A percentile compares a stretch with the other conserved stretches of the same genome.
phyloP scores from a whole-genome alignment of 2,329 filamentous ascomycete species.

The Diplodia seriata region DNA sequence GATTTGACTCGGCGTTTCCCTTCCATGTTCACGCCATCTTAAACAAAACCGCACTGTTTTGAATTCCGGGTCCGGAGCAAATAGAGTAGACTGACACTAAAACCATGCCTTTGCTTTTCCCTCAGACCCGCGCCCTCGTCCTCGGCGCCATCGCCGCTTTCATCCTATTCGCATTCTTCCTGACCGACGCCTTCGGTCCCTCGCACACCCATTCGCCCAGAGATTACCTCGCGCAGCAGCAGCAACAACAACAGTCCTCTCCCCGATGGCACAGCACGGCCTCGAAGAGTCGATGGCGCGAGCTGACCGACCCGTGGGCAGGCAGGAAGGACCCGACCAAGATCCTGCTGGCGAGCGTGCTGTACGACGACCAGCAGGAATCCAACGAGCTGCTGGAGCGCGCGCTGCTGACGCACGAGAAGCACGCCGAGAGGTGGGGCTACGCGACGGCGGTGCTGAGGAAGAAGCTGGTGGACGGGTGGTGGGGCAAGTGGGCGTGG shows the following conservation, averaged over 20 bases:
- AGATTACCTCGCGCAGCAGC: neutral
- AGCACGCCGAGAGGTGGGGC: constrained; percentile 45
- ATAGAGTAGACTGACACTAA: neutral
- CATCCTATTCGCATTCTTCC: constrained; percentile 5
- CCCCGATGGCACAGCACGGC: constrained; percentile 14
- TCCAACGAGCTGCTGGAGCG: constrained; percentile 43
- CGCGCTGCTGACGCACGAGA: constrained; percentile 46
- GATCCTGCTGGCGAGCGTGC: constrained; percentile 35
- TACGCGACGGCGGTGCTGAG: constrained; percentile 48
- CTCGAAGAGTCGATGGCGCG: neutral
- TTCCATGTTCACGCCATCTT: neutral
- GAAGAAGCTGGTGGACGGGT: constrained; percentile 43
- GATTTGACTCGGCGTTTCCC: neutral
- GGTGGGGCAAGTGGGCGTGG: constrained; percentile 47
- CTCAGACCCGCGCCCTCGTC: constrained; percentile 21
- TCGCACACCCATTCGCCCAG: neutral
- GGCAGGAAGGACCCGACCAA: constrained; percentile 11
- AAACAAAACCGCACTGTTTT: neutral
- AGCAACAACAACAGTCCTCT: neutral
- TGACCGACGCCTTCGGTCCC: constrained; percentile 2
- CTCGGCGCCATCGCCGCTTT: constrained; percentile 19
- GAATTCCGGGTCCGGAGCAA: neutral
- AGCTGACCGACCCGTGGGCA: constrained; percentile 9
- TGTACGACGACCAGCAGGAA: constrained; percentile 25
- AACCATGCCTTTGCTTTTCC: constrained; percentile 20